Base-by-base conservation (phyloP, 768 basidiomycete genomes). In the Cystobasidium tubakii region DNA sequence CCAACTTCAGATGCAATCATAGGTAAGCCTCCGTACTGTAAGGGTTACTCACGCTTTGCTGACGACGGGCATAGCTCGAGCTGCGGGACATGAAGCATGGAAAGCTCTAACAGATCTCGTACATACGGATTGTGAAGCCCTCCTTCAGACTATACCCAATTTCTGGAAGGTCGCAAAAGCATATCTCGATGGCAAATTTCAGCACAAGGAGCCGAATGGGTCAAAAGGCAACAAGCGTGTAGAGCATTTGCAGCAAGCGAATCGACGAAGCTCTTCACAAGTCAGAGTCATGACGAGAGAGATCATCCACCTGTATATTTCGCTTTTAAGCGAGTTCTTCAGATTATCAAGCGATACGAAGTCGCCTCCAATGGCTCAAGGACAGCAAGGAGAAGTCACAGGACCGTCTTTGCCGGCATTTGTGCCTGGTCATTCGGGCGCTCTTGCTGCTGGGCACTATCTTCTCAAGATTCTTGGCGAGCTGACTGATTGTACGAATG, bases 81-180 rank as follows among this genome's bases (percentile, higher is more conserved):
- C 87, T 10, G 85, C 85, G 27, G 89, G 88, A 29, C 86, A 88
- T 75, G 86, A 90, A 39, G 86, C 87, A 27, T 99, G 96, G 96
- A 85, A 87, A 77, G 86, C 87, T 1, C 86, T 90, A 31, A 84
- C 87, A 64, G 86, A 87, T 46, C 84, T 97, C 84, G 87, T 92
- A 62, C 93, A 92, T 83, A 88, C 85, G 77, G 80, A 92, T n/a
- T 92, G 91, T 1, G 94, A 97, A 80, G 86, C 86, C 46, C 85
- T 97, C 81, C 81, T 93, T 15, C 84, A 88, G n/a, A 86, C 89
- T 0, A 85, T 99, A 27, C 93, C 95, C 17, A 91, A 86, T 78
- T 97, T 97, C 82, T 95, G 92, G 92, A 89, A 88, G 79, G 90
- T 99, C 62, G 88, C 90, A 1, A 90, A 87, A 81, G 87, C 86